Evolutionary conservation across 2,329 filamentous ascomycete genomes (phyloP).

Genomic region (Acarospora socialis): DNA sequence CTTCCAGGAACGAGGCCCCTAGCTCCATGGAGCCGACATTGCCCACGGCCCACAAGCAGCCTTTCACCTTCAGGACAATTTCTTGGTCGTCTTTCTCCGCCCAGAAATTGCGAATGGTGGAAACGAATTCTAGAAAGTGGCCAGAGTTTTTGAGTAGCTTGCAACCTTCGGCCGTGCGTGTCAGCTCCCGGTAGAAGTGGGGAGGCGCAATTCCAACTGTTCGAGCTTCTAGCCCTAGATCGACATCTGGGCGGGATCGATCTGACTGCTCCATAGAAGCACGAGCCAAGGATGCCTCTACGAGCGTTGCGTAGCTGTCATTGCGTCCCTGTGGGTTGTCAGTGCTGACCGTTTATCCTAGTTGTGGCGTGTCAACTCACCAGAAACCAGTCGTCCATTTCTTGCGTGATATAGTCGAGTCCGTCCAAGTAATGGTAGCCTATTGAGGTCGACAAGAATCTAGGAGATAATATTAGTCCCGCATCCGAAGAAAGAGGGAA

Average conservation of each 20-base stretch:
- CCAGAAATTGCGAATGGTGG: conserved; percentile 75
- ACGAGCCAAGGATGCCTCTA: conserved; percentile 87
- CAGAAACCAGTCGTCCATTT: conserved; percentile 99
- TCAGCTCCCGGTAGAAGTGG: conserved; percentile 93
- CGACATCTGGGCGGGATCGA: too few species aligned
- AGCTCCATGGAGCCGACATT: conserved; percentile 98
- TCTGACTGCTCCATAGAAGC: conserved; percentile 39
- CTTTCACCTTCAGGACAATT: conserved; percentile 83
- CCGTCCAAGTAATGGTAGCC: conserved; percentile 96
- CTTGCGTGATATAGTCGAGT: conserved; percentile 94
- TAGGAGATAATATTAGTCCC: neutral
- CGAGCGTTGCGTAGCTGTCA: conserved; percentile 84
- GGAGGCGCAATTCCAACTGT: conserved; percentile 60
- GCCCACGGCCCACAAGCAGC: conserved; percentile 91
- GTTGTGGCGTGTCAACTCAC: conserved; percentile 12
- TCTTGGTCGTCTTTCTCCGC: conserved; percentile 76
- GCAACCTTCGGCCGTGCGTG: conserved; percentile 83
- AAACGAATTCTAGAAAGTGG: conserved; percentile 86
- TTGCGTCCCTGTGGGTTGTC: conserved; percentile 50
- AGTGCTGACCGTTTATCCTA: neutral
- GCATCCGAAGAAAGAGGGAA: neutral
- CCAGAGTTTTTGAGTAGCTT: conserved; percentile 80
- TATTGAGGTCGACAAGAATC: conserved; percentile 83
- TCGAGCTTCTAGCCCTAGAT: conserved; percentile 47
- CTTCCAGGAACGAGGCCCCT: conserved; percentile 84